Evolutionary conservation across 2,329 filamentous ascomycete genomes (phyloP).

Genomic region (Talaromyces piceae): DNA sequence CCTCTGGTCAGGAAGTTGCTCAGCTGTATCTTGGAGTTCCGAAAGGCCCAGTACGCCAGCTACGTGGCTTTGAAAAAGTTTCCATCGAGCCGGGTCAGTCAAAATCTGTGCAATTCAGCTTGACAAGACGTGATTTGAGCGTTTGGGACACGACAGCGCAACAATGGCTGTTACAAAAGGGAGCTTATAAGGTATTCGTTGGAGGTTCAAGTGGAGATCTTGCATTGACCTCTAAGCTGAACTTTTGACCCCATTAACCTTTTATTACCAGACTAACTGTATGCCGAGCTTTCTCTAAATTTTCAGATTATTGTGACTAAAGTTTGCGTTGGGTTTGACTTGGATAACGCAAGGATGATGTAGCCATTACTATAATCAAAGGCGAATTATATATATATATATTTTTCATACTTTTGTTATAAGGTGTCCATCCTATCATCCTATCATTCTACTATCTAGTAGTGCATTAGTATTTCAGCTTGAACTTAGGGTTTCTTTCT

Average conservation of each 20-base stretch:
- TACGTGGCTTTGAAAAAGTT: constrained; percentile 58
- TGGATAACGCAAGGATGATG: too few relatives aligned
- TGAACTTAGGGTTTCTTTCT: too few relatives aligned
- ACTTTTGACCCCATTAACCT: neutral
- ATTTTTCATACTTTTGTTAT: too few relatives aligned
- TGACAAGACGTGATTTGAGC: constrained; percentile 69
- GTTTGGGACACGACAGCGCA: constrained; percentile 69
- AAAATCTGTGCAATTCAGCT: constrained; percentile 53
- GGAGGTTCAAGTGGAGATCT: constrained; percentile 22
- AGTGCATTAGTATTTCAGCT: too few relatives aligned
- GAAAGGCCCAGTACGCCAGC: constrained; percentile 41
- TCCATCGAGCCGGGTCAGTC: constrained; percentile 48
- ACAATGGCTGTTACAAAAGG: constrained; percentile 61
- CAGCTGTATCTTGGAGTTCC: constrained; percentile 41
- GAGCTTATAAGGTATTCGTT: constrained; percentile 48
- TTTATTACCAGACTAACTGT: neutral
- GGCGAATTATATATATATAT: too few relatives aligned
- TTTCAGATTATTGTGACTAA: too few relatives aligned
- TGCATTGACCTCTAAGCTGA: constrained; percentile 10
- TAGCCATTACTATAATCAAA: too few relatives aligned
- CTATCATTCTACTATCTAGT: too few relatives aligned
- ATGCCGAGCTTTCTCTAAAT: too few relatives aligned
- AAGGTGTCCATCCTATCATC: too few relatives aligned
- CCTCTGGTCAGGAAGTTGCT: constrained; percentile 62
- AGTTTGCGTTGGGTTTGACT: too few relatives aligned